These are phyloP conservation scores for Exophiala oligosperma DNA, from an alignment of 2,329 filamentous ascomycete genomes.

Conservation along the genomic window DNA sequence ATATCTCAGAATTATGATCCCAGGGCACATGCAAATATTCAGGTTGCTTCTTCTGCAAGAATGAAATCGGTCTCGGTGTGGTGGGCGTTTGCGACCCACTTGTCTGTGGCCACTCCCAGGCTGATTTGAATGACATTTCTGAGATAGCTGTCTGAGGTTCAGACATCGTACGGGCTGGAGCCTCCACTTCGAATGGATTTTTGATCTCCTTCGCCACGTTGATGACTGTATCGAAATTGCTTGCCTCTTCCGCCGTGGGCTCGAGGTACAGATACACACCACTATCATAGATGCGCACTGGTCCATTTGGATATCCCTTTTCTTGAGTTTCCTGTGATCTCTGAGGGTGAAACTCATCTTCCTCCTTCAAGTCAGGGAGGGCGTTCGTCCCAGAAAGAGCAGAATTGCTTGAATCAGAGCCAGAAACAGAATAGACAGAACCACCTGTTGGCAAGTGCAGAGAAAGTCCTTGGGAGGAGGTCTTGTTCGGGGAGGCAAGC, in stretches of 20 bases:
- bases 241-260: conserved; percentile 60
- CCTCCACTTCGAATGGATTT: conserved; percentile 54
- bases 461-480: conserved; percentile 52
- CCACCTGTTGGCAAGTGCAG: conserved; percentile 29
- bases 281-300: conserved; percentile 63
- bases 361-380: conserved; percentile 52
- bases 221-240: conserved; percentile 62
- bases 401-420: conserved; percentile 27
- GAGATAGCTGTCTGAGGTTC: conserved; percentile 48
- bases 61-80: conserved; percentile 21
- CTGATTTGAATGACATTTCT: conserved; percentile 51
- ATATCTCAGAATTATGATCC: conserved; percentile 69
- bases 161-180: conserved; percentile 34
- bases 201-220: conserved; percentile 66
- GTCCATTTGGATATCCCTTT: conserved; percentile 63
- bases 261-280: conserved; percentile 64
- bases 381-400: conserved; percentile 30
- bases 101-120: conserved; percentile 42
- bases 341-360: conserved; percentile 47
- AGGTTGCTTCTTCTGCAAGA: conserved; percentile 37
- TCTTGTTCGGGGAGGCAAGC: conserved; percentile 53
- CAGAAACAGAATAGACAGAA: conserved; percentile 16
- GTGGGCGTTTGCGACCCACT: conserved; percentile 32
- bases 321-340: conserved; percentile 63
- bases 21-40: conserved; percentile 67